Base-by-base conservation (phyloP, 148 eudicot species). In the Camellia japonica region DNA sequence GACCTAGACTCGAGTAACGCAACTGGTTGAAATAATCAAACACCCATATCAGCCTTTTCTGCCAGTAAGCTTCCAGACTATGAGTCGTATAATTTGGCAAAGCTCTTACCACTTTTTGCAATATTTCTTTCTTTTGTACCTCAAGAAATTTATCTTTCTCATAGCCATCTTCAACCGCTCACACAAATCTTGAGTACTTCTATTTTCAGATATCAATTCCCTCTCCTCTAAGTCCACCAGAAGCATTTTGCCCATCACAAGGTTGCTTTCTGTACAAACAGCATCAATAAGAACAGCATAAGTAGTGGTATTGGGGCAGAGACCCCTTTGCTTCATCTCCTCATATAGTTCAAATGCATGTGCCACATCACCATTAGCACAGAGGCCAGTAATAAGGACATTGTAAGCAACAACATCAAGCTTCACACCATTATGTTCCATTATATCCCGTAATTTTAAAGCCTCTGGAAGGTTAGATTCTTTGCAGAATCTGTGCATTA, bases 341-440 rank as follows among this genome's bases (percentile, higher is more conserved):
- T 89, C 83, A 61, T 90, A 94, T 73, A 91, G 72, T 69, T 87
- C 81, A 85, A 88, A 90, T 49, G 95, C 97, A 81, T n/a, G 74
- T 63, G 58, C 79, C 43, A 71, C 59, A 75, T 91, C 88, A 82
- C 92, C 93, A 56, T 47, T 52, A 58, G 81, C 79, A 83, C 93
- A 89, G 73, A 88, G 84, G 44, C 92, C 94, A 18, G 90, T 80
- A 56, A 94, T 84, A 73, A 94, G 89, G 42, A 94, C 98, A 87
- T 93, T 94, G 84, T 89, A 94, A 47, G 87, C 79, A 77, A 90
- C 86, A 64, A 90, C 87, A 89, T 94, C 98, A 76, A 91, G 86
- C 84, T 85, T 87, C 76, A 87, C 80, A 46, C 86, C 84, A 80
- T 79, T 82, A 61, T 76, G 79, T 74, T 94, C 92, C 95, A 93